These are phyloP conservation scores for Trichosporon sp. DNA, from an alignment of 1,284 basidiomycete genomes.

Conservation along the genomic window DNA sequence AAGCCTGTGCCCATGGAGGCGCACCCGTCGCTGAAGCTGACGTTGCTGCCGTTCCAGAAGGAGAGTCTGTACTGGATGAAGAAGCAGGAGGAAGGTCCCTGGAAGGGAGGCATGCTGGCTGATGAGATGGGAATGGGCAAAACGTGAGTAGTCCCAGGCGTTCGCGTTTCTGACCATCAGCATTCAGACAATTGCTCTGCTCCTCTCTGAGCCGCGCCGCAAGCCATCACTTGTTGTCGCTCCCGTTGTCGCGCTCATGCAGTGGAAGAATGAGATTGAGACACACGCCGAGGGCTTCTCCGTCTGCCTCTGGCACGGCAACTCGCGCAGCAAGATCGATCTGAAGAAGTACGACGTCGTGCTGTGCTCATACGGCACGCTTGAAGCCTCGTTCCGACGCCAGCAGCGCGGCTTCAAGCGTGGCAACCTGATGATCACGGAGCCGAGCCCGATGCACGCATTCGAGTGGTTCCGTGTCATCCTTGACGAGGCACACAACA, in stretches of 20 bases:
- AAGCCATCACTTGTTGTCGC: conserved; percentile 89
- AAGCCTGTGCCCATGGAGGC: conserved; percentile 70
- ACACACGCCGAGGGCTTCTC: conserved; percentile 71
- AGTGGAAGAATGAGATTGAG: conserved; percentile 95
- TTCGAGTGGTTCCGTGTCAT: conserved; percentile 74
- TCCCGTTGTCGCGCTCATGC: conserved; percentile 96
- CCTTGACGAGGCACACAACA: conserved; percentile 97
- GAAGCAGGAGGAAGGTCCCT: conserved; percentile 80
- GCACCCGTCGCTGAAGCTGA: conserved; percentile 68
- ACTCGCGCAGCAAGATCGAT: conserved; percentile 55
- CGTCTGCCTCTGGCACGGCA: conserved; percentile 87
- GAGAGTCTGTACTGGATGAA: conserved; percentile 96
- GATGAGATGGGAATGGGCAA: conserved; percentile 85
- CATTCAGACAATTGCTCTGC: conserved; percentile 89
- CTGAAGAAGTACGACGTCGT: conserved; percentile 85
- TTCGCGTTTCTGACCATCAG: conserved; percentile 53
- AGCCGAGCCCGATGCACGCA: conserved; percentile 78
- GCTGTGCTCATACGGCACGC: conserved; percentile 62
- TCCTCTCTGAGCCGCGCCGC: conserved; percentile 61
- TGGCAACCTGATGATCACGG: conserved; percentile 78
- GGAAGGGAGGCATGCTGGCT: conserved; percentile 90
- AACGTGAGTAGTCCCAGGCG: conserved; percentile 34
- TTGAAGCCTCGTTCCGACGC: conserved; percentile 90
- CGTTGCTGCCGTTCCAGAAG: conserved; percentile 66
- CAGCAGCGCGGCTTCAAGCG: conserved; percentile 88